phyloP scores from a whole-genome alignment of 305 asterid genomes.

The Ajuga reptans region DNA sequence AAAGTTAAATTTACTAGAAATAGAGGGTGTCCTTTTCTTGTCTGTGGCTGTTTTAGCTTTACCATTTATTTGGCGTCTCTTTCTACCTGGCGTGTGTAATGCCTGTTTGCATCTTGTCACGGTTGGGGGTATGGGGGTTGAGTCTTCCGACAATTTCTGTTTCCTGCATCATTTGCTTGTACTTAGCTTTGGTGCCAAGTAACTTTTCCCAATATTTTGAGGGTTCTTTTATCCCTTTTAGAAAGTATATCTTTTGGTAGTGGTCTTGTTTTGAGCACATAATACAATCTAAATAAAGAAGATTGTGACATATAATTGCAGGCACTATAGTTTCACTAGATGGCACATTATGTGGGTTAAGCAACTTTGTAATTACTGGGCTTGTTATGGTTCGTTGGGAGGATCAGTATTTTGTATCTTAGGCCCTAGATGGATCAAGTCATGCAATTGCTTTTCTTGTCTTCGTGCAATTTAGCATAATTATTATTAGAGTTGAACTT shows the following conservation, averaged over 20 bases:
- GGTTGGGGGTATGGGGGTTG: not conserved
- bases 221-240: no score
- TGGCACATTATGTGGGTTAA: conserved; percentile 13
- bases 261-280: conserved; percentile 6
- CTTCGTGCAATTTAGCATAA: not conserved
- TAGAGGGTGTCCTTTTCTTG: not conserved
- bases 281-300: not conserved
- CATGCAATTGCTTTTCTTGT: not conserved
- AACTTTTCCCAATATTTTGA: not conserved
- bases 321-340: conserved; percentile 6
- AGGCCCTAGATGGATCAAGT: not conserved
- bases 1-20: not conserved
- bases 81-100: not conserved
- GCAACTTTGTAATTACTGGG: conserved; percentile 3
- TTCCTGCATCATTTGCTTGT: conserved; percentile 7
- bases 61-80: not conserved
- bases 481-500: not conserved
- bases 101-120: not conserved
- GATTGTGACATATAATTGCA: not conserved
- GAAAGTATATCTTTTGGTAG: not conserved
- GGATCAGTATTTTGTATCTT: not conserved
- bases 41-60: conserved; percentile 4
- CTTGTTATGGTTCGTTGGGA: conserved; percentile 14
- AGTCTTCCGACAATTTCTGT: not conserved
- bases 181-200: not conserved